Evolutionary conservation across 345 rosid species (phyloP).

Genomic region (Bruguiera parviflora): DNA sequence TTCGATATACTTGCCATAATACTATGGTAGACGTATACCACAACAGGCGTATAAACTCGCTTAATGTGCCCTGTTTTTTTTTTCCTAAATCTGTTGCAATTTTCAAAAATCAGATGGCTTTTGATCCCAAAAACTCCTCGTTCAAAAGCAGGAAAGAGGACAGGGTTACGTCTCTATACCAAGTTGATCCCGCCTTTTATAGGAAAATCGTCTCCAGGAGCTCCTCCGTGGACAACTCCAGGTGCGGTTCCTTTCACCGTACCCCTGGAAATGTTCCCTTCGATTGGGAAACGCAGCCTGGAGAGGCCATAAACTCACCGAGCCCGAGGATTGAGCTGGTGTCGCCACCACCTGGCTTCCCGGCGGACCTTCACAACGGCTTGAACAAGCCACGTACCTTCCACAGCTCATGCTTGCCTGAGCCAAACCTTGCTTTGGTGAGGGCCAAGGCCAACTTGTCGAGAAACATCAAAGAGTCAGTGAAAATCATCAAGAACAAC

Average conservation of each 20-base stretch:
- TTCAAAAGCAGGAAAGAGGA: background rate
- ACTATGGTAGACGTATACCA: no score
- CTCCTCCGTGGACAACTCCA: background rate
- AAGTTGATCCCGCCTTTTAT: constrained; percentile 15
- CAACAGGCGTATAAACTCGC: no score
- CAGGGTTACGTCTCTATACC: background rate
- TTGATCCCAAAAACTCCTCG: background rate
- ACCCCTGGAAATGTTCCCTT: constrained; percentile 11
- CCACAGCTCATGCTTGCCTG: background rate
- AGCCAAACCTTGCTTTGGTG: background rate
- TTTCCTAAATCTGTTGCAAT: no score
- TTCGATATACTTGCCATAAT: no score
- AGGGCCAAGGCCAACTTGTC: background rate
- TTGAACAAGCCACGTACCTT: background rate
- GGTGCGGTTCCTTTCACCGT: background rate
- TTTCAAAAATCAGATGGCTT: background rate
- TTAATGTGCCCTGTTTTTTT: no score
- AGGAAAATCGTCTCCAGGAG: constrained; percentile 14
- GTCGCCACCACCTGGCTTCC: background rate
- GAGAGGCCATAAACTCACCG: background rate
- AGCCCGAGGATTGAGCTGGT: background rate
- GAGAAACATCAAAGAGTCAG: background rate
- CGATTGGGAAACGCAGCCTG: constrained; percentile 9
- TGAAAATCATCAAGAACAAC: background rate
- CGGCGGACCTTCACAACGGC: background rate